These are phyloP conservation scores for Rhexocercosporidium sp. DNA, from an alignment of 2,329 filamentous ascomycete species.

Conservation along the genomic window DNA sequence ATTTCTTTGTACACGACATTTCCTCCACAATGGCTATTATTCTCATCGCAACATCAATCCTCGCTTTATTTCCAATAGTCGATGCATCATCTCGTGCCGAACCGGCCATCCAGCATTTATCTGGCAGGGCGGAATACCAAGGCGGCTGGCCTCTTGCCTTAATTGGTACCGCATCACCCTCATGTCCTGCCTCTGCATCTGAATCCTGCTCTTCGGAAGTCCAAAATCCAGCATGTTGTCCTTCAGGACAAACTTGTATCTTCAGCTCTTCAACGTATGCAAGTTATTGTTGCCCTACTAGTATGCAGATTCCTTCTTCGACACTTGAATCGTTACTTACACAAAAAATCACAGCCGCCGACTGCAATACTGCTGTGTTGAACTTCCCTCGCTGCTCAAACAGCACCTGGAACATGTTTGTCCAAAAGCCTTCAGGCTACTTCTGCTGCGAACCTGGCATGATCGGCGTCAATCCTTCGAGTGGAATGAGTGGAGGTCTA, in stretches of 20 bases:
- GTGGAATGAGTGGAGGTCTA: constrained; percentile 9
- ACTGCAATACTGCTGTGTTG: constrained; percentile 17
- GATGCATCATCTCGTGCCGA: constrained; percentile 2
- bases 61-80: background rate
- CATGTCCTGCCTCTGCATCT: constrained; percentile 15
- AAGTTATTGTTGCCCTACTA: constrained; percentile 24
- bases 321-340: background rate
- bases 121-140: constrained; percentile 15
- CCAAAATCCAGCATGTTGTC: constrained; percentile 22
- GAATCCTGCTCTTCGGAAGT: background rate
- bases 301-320: background rate
- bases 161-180: background rate
- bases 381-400: constrained; percentile 25
- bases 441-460: constrained; percentile 23
- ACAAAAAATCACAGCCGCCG: constrained; percentile 2
- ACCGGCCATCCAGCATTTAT: constrained; percentile 16
- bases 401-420: constrained; percentile 22
- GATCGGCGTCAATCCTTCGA: constrained; percentile 15
- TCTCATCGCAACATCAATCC: background rate
- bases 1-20: background rate
- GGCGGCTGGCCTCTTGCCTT: constrained; percentile 24
- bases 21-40: background rate
- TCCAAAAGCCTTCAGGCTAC: constrained; percentile 7
- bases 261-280: constrained; percentile 2
- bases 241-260: constrained; percentile 18